phyloP scores from a whole-genome alignment of 2,329 filamentous ascomycete species.

The Monosporascus sp. region DNA sequence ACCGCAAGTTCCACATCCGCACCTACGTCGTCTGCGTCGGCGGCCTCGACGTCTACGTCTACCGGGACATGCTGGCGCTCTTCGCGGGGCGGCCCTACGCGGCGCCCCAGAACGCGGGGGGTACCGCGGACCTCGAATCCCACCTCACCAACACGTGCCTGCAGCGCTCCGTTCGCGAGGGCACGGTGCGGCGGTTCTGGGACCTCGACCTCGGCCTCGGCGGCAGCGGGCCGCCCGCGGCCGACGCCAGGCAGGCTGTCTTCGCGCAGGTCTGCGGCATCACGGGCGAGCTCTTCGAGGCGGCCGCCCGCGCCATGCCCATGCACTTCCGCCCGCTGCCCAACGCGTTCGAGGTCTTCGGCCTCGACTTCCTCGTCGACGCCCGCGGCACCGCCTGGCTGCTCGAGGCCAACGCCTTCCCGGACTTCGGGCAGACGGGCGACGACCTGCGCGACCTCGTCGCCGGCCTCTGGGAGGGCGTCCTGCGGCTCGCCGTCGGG shows the following conservation, averaged over 20 bases:
- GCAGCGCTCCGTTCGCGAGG: slow-evolving; percentile 58
- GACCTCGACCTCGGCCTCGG: slow-evolving; percentile 37
- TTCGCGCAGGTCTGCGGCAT: slow-evolving; percentile 68
- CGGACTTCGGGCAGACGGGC: slow-evolving; percentile 91
- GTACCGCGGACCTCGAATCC: slow-evolving; percentile 54
- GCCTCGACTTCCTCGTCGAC: slow-evolving; percentile 84
- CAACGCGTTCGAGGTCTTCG: slow-evolving; percentile 89
- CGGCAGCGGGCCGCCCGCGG: slow-evolving; percentile 16
- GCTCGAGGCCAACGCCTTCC: slow-evolving; percentile 92
- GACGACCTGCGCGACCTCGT: slow-evolving; percentile 66
- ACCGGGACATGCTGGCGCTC: slow-evolving; percentile 84
- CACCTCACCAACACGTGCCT: slow-evolving; percentile 96
- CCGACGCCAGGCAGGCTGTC: slow-evolving; percentile 51
- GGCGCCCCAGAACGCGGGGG: slow-evolving; percentile 47
- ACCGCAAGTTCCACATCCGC: slow-evolving; percentile 89
- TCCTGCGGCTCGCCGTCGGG: slow-evolving; percentile 61
- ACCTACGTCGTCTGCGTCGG: slow-evolving; percentile 84
- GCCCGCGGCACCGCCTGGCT: slow-evolving; percentile 60
- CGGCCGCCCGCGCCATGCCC: slow-evolving; percentile 75
- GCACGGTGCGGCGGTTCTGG: slow-evolving; percentile 72
- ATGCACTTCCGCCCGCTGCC: slow-evolving; percentile 87
- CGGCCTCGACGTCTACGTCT: slow-evolving; percentile 76
- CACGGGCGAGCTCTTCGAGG: slow-evolving; percentile 78
- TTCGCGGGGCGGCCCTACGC: slow-evolving; percentile 75
- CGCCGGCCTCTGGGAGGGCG: slow-evolving; percentile 68